These are phyloP conservation scores for Fusarium piperis DNA, from an alignment of 2,329 filamentous ascomycete species.

Conservation along the genomic window DNA sequence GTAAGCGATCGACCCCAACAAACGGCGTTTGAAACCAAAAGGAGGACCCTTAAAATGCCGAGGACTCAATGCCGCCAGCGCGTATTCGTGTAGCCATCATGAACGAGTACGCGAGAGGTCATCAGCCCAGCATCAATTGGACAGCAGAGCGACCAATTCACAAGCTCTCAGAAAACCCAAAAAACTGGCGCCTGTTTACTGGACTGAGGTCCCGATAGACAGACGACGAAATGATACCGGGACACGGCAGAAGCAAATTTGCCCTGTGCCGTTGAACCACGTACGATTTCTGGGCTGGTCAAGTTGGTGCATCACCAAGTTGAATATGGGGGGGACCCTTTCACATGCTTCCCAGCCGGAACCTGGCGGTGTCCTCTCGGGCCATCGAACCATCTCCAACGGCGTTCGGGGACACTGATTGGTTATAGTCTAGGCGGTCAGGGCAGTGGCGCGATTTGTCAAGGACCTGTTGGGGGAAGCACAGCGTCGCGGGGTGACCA, in stretches of 20 bases:
- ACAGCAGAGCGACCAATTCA: not conserved
- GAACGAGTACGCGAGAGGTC: constrained; percentile 20
- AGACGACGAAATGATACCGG: constrained; percentile 33
- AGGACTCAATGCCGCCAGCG: constrained; percentile 1
- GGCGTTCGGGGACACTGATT: constrained; percentile 20
- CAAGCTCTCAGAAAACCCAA: not conserved
- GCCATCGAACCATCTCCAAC: constrained; percentile 33
- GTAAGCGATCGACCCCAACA: not conserved
- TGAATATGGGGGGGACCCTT: constrained; percentile 1
- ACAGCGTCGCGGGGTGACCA: constrained; percentile 28
- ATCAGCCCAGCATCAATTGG: constrained; percentile 28
- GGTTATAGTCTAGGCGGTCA: constrained; percentile 30
- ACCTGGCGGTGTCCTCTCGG: constrained; percentile 30
- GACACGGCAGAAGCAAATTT: constrained; percentile 24
- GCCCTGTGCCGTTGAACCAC: constrained; percentile 15
- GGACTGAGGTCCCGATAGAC: too few relatives aligned
- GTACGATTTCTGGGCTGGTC: constrained; percentile 26
- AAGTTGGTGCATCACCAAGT: not conserved
- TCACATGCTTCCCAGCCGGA: constrained; percentile 36
- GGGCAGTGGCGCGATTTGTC: constrained; percentile 33
- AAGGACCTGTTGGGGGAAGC: not conserved
- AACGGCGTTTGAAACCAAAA: not conserved
- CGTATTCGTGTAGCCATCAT: constrained; percentile 34
- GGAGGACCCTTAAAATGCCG: constrained; percentile 12
- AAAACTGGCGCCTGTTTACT: constrained; percentile 15